Evolutionary conservation across 2,329 filamentous ascomycete genomes (phyloP).

Genomic region (Aureobasidium mangrovei): DNA sequence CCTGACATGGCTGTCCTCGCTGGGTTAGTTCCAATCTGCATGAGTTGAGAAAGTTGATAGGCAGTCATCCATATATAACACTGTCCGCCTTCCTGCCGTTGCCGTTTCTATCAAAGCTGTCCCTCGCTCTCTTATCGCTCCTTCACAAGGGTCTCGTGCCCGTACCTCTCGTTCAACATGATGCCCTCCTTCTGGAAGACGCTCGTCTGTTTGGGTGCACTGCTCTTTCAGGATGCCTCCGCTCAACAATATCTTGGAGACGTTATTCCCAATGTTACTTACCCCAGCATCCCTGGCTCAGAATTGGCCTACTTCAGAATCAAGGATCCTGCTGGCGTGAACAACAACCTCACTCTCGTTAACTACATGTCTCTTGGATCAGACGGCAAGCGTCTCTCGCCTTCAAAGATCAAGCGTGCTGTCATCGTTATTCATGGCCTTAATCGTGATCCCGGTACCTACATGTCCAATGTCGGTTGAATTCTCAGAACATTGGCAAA

Average conservation of each 20-base stretch:
- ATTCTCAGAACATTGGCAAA: not conserved
- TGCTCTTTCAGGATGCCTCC: constrained; percentile 1
- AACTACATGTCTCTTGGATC: constrained; percentile 27
- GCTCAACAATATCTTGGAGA: constrained; percentile 27
- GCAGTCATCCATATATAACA: not conserved
- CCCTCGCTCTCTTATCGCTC: not conserved
- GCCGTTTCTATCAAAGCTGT: constrained; percentile 6
- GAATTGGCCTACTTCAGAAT: constrained; percentile 29
- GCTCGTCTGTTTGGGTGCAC: not conserved
- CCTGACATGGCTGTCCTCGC: not conserved
- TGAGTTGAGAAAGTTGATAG: not conserved
- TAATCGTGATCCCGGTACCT: constrained; percentile 27
- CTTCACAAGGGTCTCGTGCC: not conserved
- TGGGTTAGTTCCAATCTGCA: not conserved
- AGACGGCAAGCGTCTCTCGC: constrained; percentile 21
- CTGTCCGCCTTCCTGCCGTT: not conserved
- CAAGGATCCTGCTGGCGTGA: constrained; percentile 22
- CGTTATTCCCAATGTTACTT: constrained; percentile 21
- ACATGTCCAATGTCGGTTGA: constrained; percentile 21
- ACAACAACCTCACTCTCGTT: constrained; percentile 24
- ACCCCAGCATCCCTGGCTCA: constrained; percentile 26
- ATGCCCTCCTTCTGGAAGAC: constrained; percentile 6
- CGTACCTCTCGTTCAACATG: constrained; percentile 6
- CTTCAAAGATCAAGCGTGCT: constrained; percentile 24
- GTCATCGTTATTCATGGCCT: constrained; percentile 30